Percentiles rank a stretch among this genome's conserved stretches.
phyloP scores from a whole-genome alignment of 139 green algal genomes.

The Nannochloris sp. region DNA sequence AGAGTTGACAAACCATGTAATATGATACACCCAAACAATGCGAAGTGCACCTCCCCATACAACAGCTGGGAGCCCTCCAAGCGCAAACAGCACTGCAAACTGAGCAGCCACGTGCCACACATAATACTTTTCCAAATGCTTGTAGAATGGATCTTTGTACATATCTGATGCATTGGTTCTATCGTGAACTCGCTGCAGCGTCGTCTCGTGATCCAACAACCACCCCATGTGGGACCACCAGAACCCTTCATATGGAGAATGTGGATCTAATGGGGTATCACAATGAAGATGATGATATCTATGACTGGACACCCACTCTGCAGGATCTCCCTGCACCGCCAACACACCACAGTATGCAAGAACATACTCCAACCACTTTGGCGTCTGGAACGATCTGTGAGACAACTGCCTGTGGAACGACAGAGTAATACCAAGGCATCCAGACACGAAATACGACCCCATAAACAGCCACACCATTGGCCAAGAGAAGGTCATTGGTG shows the following conservation, averaged over 20 bases:
- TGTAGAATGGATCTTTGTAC: conserved; percentile 84
- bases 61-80: conserved; percentile 80
- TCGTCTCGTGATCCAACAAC: conserved; percentile 89
- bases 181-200: conserved; percentile 61
- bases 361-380: conserved; percentile 98
- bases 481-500: conserved; percentile 74
- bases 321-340: conserved; percentile 78
- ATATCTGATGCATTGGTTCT: conserved; percentile 82
- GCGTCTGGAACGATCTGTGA: conserved; percentile 82
- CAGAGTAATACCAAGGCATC: conserved; percentile 94
- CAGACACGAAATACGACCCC: conserved; percentile 80
- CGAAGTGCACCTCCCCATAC: conserved; percentile 92
- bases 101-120: conserved; percentile 71
- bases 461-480: conserved; percentile 45
- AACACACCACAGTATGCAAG: conserved; percentile 96
- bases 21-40: conserved; percentile 91
- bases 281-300: conserved; percentile 93
- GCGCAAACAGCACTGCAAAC: conserved; percentile 64
- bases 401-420: conserved; percentile 89
- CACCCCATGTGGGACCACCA: conserved; percentile 96
- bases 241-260: conserved; percentile 97
- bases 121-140: conserved; percentile 79
- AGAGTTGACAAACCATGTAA: conserved; percentile 99
- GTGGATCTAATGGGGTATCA: conserved; percentile 94
- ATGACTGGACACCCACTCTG: conserved; percentile 89